Percentiles rank a stretch among this genome's conserved stretches.
Evolutionary conservation across 2,329 filamentous ascomycete species (phyloP).

Genomic region (Sporothrix luriei): DNA sequence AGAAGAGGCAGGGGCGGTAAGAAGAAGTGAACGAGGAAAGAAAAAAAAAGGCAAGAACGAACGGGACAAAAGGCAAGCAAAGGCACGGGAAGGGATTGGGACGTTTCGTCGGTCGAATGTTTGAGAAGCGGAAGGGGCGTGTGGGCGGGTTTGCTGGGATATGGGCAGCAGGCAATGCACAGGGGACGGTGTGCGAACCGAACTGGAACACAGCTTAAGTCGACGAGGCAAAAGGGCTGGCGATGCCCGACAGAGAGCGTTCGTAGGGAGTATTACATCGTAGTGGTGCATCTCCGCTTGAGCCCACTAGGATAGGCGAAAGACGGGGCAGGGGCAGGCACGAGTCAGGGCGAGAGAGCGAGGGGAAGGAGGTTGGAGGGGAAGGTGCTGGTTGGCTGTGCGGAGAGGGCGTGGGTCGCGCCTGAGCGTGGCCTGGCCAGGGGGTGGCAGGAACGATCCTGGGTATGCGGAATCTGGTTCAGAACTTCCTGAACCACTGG

Average conservation of each 20-base stretch:
- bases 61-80: slow-evolving; percentile 18
- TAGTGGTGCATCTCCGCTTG: slow-evolving; percentile 19
- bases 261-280: slow-evolving; percentile 1
- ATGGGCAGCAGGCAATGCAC: slow-evolving; percentile 1
- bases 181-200: slow-evolving; percentile 20
- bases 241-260: slow-evolving; percentile 15
- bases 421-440: slow-evolving; percentile 12
- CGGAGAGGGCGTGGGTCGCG: slow-evolving; percentile 20
- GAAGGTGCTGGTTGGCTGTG: slow-evolving; percentile 23
- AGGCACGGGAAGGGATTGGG: slow-evolving; percentile 17
- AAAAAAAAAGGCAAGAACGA: slow-evolving; percentile 6
- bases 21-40: slow-evolving; percentile 21
- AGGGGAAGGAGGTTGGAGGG: slow-evolving; percentile 24
- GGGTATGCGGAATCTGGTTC: slow-evolving; percentile 15
- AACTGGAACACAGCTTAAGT: slow-evolving; percentile 16
- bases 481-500: slow-evolving; percentile 9
- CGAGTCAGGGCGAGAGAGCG: slow-evolving; percentile 17
- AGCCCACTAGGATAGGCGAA: slow-evolving; percentile 1
- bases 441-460: slow-evolving; percentile 24
- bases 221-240: neutral
- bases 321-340: slow-evolving; percentile 11
- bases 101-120: slow-evolving; percentile 29
- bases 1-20: slow-evolving; percentile 34
- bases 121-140: slow-evolving; percentile 28
- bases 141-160: slow-evolving; percentile 25